These are phyloP conservation scores for Claviceps maximensis DNA, from an alignment of 2,329 filamentous ascomycete species.

Conservation along the genomic window DNA sequence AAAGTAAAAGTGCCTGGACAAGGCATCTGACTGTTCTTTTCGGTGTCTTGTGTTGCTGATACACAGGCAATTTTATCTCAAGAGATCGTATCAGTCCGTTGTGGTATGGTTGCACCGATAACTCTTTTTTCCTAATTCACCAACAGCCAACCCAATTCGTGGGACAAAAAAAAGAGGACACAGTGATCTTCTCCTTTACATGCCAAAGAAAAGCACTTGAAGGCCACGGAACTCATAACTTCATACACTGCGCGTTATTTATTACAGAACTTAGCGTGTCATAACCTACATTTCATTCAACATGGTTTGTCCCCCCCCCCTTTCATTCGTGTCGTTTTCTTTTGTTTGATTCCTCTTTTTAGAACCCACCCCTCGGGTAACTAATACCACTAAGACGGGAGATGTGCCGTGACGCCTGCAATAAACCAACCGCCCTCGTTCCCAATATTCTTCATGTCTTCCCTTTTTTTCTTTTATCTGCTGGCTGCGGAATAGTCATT, in stretches of 20 bases:
- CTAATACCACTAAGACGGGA: neutral
- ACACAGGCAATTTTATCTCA: neutral
- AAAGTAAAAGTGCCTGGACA: neutral
- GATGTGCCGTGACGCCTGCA: neutral
- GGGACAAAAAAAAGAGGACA: neutral
- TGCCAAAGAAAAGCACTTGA: neutral
- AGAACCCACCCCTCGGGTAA: too few species aligned
- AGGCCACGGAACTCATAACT: neutral
- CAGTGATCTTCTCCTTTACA: neutral
- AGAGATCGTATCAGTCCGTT: neutral
- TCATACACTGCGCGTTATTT: neutral
- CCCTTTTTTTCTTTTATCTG: neutral
- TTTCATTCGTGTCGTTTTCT: neutral
- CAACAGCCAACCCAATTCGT: too few species aligned
- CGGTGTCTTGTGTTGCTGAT: neutral
- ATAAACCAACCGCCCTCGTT: neutral
- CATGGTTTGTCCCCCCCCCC: neutral
- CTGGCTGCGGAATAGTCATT: slow-evolving; percentile 5
- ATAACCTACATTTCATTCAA: neutral
- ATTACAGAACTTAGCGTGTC: neutral
- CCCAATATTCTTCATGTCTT: neutral
- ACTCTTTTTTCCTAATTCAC: neutral
- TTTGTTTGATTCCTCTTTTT: neutral
- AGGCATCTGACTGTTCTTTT: neutral
- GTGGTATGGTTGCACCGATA: neutral